These are phyloP conservation scores for Nigrospora oryzae DNA, from an alignment of 2,329 filamentous ascomycete species.

Conservation along the genomic window DNA sequence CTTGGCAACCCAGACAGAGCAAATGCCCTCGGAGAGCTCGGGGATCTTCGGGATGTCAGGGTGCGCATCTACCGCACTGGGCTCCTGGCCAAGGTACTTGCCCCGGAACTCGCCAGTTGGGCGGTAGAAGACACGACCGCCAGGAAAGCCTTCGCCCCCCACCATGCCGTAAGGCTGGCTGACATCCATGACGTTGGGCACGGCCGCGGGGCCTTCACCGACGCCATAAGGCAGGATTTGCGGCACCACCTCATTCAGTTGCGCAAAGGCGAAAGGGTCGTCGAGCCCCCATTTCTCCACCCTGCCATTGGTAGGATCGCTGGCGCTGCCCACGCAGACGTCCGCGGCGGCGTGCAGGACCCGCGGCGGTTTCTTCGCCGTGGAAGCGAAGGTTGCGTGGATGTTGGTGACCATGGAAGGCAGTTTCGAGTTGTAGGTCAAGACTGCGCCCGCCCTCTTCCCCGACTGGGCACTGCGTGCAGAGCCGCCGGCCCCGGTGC, in stretches of 20 bases:
- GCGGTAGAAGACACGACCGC: constrained; percentile 73
- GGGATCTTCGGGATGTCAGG: constrained; percentile 72
- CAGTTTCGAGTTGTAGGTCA: constrained; percentile 81
- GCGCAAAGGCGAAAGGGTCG: constrained; percentile 65
- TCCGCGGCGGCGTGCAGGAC: constrained; percentile 81
- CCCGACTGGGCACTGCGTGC: constrained; percentile 40
- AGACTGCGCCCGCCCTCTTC: constrained; percentile 63
- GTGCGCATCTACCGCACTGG: constrained; percentile 51
- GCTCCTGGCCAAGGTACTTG: constrained; percentile 59
- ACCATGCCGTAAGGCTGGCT: constrained; percentile 79
- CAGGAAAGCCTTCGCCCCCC: constrained; percentile 78
- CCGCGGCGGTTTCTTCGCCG: constrained; percentile 64
- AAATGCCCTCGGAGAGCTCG: constrained; percentile 61
- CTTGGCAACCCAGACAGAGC: constrained; percentile 85
- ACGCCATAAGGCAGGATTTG: constrained; percentile 69
- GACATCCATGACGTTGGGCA: constrained; percentile 83
- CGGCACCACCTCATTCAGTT: constrained; percentile 70
- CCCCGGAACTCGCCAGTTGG: constrained; percentile 67
- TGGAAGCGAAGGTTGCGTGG: constrained; percentile 63
- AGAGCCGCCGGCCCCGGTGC: constrained; percentile 38
- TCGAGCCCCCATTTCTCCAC: constrained; percentile 75
- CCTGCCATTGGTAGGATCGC: constrained; percentile 69
- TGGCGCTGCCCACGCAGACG: constrained; percentile 67
- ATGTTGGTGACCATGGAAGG: constrained; percentile 72
- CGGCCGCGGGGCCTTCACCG: constrained; percentile 67